Conservation (phyloP, 139 green algal genomes). For the Micractinium sp. region DNA sequence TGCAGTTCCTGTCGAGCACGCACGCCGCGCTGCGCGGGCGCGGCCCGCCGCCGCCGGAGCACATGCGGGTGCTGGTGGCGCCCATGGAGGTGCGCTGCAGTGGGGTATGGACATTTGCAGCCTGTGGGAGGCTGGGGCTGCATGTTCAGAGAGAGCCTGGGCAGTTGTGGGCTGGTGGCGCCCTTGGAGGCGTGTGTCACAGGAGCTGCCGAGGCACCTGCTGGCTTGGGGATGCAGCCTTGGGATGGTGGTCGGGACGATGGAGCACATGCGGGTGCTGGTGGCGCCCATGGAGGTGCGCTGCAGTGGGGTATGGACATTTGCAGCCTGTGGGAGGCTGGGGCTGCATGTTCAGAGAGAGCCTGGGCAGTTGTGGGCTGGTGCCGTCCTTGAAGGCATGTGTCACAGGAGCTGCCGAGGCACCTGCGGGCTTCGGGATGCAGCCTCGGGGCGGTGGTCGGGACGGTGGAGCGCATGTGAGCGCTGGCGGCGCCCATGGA, state of each 20-base stretch:
- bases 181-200: too few species aligned
- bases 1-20: slow-evolving; percentile 73
- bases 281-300: slow-evolving; percentile 62
- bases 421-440: too few species aligned
- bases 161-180: too few species aligned
- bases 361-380: too few species aligned
- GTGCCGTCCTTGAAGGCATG: too few species aligned
- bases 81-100: slow-evolving; percentile 56
- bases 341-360: too few species aligned
- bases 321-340: background rate
- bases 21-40: slow-evolving; percentile 35
- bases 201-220: too few species aligned
- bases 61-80: slow-evolving; percentile 59
- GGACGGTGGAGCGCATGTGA: slow-evolving; percentile 57
- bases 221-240: too few species aligned
- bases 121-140: background rate
- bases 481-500: slow-evolving; percentile 62
- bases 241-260: too few species aligned
- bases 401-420: too few species aligned
- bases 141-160: too few species aligned
- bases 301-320: background rate
- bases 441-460: too few species aligned
- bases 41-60: slow-evolving; percentile 47
- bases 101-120: background rate
- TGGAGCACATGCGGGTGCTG: slow-evolving; percentile 56